Evolutionary conservation across 352 stramenopile species (phyloP), one percentile per base, ranked within the genome.

Genomic region (Phytophthora pinifolia): DNA sequence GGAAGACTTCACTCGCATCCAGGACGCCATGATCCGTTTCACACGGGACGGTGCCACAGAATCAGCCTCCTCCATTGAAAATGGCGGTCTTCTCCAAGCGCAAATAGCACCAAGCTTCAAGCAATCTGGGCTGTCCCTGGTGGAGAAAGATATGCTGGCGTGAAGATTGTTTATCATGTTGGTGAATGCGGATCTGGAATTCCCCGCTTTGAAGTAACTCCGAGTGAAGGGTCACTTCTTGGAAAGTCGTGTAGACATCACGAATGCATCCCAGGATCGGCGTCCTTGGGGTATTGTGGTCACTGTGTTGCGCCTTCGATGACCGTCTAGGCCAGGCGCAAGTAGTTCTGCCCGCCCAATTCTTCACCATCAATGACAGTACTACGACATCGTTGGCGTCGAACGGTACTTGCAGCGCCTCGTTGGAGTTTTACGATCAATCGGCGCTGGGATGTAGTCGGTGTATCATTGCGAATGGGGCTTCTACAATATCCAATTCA

Each of bases 351-450:
- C 51, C 52, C 14, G 22, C 6, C 13, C 35, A 62, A 15, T 32
- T 60, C 34, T 67, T 62, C 25, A 31, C 6, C 2, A 31, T n/a
- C 13, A 32, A 42, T 42, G 22, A 41, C 20, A 47, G 10, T 9
- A 53, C 13, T 25, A 55, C 41, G n/a, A 44, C 44, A 14, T 20
- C 9, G 14, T 13, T 57, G 37, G 29, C 41, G 32, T 67, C 46
- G 8, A 67, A 43, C 1, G 22, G 22, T 4, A 60, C 53, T 2
- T 88, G 80, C 54, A 62, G 72, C 36, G 27, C 59, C 1, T 48
- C 38, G 9, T 72, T 43, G 1, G 67, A 90, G 46, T 90, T 74
- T 60, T 90, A 80, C 37, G 77, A 90, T 52, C 53, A 72, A 48
- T 48, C 69, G 1, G 57, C 75, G n/a, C 67, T 90, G 9, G 60